Evolutionary conservation across 257 asterid genomes (phyloP).

Genomic region (Solanum arcanum): DNA sequence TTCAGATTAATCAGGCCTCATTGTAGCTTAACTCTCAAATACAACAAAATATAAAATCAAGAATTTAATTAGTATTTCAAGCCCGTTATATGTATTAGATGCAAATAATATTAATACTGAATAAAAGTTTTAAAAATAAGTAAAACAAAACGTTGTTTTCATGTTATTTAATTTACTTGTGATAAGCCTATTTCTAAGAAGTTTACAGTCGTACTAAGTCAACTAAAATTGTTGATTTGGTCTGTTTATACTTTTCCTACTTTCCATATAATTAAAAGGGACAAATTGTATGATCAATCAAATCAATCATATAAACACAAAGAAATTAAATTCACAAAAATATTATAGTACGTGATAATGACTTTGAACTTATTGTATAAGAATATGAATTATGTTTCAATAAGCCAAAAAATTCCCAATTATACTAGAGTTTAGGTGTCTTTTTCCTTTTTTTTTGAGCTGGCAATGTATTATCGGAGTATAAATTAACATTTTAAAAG

Average conservation of each 20-base stretch:
- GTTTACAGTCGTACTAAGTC: not conserved
- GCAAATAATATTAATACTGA: not conserved
- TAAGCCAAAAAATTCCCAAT: not conserved
- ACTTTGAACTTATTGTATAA: not conserved
- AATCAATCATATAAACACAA: not conserved
- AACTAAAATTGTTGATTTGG: not conserved
- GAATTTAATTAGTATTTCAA: too few relatives aligned
- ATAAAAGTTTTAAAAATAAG: not conserved
- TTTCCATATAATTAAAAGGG: not conserved
- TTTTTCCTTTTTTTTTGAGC: not conserved
- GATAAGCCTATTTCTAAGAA: not conserved
- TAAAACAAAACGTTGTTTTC: not conserved
- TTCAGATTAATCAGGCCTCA: not conserved
- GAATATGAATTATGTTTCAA: not conserved
- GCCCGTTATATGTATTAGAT: too few relatives aligned
- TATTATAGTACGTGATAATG: not conserved
- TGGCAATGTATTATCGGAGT: not conserved
- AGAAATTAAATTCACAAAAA: not conserved
- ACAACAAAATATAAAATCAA: not conserved
- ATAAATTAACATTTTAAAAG: not conserved
- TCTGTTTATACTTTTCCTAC: not conserved
- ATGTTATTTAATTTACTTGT: not conserved
- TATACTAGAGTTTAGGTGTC: not conserved
- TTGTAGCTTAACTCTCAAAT: not conserved
- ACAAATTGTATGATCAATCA: not conserved